Evolutionary conservation across 2,329 filamentous ascomycete genomes (phyloP).

Genomic region (Mycosphaerella sp.): DNA sequence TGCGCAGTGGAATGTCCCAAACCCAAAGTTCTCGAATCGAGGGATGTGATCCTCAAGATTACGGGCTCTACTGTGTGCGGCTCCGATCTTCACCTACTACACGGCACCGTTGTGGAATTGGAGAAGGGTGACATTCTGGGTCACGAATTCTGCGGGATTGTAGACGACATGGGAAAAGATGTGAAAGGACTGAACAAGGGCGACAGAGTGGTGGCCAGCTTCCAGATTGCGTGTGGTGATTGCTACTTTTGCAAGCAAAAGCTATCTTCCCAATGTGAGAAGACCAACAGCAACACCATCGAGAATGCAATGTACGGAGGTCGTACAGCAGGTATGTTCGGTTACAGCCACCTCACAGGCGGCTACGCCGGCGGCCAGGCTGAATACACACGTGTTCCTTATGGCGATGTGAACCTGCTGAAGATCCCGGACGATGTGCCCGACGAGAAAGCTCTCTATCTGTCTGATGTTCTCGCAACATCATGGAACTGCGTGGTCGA

Average conservation of each 20-base stretch:
- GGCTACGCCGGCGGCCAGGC: conserved; percentile 84
- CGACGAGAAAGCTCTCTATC: conserved; percentile 75
- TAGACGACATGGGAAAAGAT: conserved; percentile 41
- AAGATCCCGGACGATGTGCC: conserved; percentile 71
- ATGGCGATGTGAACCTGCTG: conserved; percentile 73
- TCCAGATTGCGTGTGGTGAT: conserved; percentile 66
- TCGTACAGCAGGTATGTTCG: conserved; percentile 60
- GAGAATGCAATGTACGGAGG: conserved; percentile 72
- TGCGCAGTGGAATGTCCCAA: conserved; percentile 54
- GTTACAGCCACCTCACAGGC: conserved; percentile 64
- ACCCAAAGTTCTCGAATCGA: conserved; percentile 64
- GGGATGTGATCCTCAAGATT: conserved; percentile 74
- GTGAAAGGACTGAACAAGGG: conserved; percentile 41
- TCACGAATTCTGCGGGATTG: conserved; percentile 48
- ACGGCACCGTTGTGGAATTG: conserved; percentile 44
- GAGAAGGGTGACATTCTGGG: conserved; percentile 48
- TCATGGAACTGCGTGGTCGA: conserved; percentile 79
- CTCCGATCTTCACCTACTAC: conserved; percentile 53
- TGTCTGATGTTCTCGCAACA: conserved; percentile 74
- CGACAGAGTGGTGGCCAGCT: conserved; percentile 69
- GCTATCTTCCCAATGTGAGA: conserved; percentile 71
- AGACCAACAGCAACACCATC: conserved; percentile 66
- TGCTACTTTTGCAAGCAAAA: conserved; percentile 78
- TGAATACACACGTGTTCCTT: conserved; percentile 77
- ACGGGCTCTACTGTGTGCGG: conserved; percentile 60